Evolutionary conservation across 2,329 filamentous ascomycete genomes (phyloP).

Genomic region (Rhynchosporium agropyri): DNA sequence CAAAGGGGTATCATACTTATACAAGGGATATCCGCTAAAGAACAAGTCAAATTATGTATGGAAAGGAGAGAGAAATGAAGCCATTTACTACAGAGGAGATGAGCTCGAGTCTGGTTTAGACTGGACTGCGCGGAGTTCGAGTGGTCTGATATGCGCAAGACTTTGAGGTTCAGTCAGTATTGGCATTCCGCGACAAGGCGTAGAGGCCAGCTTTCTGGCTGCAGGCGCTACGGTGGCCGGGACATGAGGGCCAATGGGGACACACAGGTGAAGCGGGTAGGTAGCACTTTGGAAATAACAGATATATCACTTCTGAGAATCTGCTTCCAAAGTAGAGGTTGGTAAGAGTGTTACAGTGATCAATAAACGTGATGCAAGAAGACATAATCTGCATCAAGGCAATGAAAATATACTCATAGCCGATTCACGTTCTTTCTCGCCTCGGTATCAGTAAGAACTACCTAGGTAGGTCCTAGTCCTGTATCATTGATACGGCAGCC

Average conservation of each 20-base stretch:
- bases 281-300: no score
- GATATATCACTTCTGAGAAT: no score
- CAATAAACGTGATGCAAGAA: no score
- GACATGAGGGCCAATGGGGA: neutral
- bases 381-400: no score
- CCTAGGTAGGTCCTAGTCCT: no score
- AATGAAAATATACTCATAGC: no score
- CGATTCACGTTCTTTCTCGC: neutral
- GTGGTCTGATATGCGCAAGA: conserved; percentile 11
- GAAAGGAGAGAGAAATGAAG: conserved; percentile 21
- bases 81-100: conserved; percentile 29
- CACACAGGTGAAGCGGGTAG: neutral
- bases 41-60: conserved; percentile 34
- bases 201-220: conserved; percentile 27
- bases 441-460: neutral
- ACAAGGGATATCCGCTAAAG: conserved; percentile 36
- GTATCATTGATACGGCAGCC: neutral
- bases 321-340: no score
- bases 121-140: conserved; percentile 1
- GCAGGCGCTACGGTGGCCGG: conserved; percentile 13
- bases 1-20: conserved; percentile 33
- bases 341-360: no score
- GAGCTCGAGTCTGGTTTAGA: conserved; percentile 17
- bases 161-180: neutral
- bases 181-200: conserved; percentile 16